Percentiles rank a stretch among this genome's conserved stretches.
These are phyloP conservation scores for Neoarthrinium moseri DNA, from an alignment of 2,329 filamentous ascomycete species.

Conservation along the genomic window DNA sequence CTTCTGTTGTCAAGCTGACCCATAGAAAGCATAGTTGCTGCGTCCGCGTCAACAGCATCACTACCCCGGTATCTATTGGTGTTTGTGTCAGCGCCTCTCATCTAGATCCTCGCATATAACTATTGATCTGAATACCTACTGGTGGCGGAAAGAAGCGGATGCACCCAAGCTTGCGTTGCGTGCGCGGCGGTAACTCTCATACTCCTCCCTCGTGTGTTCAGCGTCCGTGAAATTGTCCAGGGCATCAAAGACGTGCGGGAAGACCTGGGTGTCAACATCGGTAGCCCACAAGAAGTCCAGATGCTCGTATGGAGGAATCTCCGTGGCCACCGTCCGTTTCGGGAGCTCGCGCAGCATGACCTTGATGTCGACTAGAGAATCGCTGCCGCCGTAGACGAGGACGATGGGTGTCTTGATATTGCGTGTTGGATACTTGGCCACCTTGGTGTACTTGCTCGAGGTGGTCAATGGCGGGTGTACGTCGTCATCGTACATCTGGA, in stretches of 20 bases:
- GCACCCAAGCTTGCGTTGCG: conserved; percentile 47
- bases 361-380: conserved; percentile 90
- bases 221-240: conserved; percentile 68
- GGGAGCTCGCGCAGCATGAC: conserved; percentile 91
- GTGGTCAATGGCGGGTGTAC: conserved; percentile 73
- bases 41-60: conserved; percentile 28
- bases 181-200: conserved; percentile 53
- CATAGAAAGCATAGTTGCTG: conserved; percentile 21
- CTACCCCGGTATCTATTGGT: conserved; percentile 22
- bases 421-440: conserved; percentile 91
- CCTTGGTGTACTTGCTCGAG: conserved; percentile 85
- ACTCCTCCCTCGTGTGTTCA: conserved; percentile 59
- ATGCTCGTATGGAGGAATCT: conserved; percentile 92
- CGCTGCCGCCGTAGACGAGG: conserved; percentile 87
- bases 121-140: too few relatives aligned
- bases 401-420: conserved; percentile 97
- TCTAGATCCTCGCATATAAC: background rate
- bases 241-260: conserved; percentile 88
- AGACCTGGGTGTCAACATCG: conserved; percentile 81
- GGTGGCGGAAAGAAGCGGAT: conserved; percentile 27
- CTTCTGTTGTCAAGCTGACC: conserved; percentile 16
- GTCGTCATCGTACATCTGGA: conserved; percentile 99
- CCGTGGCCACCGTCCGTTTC: conserved; percentile 76
- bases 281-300: conserved; percentile 94
- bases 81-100: background rate